These are phyloP conservation scores for Furcasterigmium sp. DNA, from an alignment of 2,329 filamentous ascomycete species.

Conservation along the genomic window DNA sequence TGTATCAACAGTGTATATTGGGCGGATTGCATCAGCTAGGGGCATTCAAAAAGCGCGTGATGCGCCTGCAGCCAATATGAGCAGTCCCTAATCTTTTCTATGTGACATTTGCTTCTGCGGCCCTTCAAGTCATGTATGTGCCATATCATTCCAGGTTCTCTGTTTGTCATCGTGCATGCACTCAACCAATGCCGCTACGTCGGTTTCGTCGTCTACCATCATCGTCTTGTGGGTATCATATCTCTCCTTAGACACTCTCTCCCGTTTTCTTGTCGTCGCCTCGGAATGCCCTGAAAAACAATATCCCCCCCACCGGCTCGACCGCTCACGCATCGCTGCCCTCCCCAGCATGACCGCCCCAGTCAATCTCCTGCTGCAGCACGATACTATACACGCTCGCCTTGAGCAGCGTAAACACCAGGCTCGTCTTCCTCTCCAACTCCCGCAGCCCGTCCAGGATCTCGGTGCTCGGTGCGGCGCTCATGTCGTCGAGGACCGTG, in stretches of 20 bases:
- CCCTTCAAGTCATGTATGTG: no score
- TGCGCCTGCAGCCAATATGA: no score
- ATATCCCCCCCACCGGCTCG: no score
- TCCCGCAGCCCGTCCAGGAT: constrained; percentile 83
- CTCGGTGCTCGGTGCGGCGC: constrained; percentile 67
- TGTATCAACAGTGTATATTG: constrained; percentile 4
- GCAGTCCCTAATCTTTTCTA: no score
- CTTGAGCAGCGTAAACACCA: constrained; percentile 94
- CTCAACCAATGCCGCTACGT: no score
- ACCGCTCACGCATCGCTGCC: constrained; percentile 21
- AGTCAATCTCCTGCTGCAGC: constrained; percentile 90
- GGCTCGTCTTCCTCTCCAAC: constrained; percentile 87
- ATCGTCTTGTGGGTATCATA: constrained; percentile 10
- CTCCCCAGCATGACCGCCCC: constrained; percentile 45
- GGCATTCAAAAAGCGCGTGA: no score
- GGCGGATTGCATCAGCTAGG: constrained; percentile 3
- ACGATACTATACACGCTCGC: constrained; percentile 99
- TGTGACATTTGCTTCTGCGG: no score
- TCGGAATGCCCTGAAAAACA: no score
- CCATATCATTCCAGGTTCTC: no score
- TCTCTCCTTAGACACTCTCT: neutral
- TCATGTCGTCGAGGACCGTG: constrained; percentile 56
- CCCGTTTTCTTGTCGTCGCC: neutral
- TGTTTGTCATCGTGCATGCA: no score
- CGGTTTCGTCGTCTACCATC: neutral